phyloP scores from a whole-genome alignment of 1,139 yeast genomes.

The Cylindricascospora bacillispora region DNA sequence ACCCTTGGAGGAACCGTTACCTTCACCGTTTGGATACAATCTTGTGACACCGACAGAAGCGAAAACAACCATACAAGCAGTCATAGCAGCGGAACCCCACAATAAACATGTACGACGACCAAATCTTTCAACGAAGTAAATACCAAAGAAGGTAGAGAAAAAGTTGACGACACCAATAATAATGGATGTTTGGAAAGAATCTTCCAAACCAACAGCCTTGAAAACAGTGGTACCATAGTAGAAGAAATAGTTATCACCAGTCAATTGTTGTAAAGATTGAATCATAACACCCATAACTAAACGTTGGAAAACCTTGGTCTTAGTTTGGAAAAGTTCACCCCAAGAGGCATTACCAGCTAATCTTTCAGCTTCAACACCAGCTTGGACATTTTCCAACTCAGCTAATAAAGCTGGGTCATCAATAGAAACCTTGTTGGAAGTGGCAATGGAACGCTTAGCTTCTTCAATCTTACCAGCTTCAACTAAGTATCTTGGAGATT shows the following conservation, averaged over 20 bases:
- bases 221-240: slow-evolving; percentile 65
- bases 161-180: slow-evolving; percentile 64
- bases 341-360: slow-evolving; percentile 27
- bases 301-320: slow-evolving; percentile 39
- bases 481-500: slow-evolving; percentile 59
- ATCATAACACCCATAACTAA: slow-evolving; percentile 47
- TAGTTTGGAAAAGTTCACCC: slow-evolving; percentile 24
- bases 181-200: slow-evolving; percentile 60
- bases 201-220: slow-evolving; percentile 56
- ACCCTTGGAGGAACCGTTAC: slow-evolving; percentile 36
- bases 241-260: slow-evolving; percentile 68
- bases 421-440: slow-evolving; percentile 32
- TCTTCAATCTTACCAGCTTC: slow-evolving; percentile 38
- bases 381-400: slow-evolving; percentile 47
- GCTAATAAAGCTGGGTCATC: slow-evolving; percentile 35
- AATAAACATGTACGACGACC: slow-evolving; percentile 56
- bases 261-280: slow-evolving; percentile 58
- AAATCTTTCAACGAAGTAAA: slow-evolving; percentile 47
- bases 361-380: slow-evolving; percentile 40
- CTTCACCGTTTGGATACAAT: slow-evolving; percentile 40
- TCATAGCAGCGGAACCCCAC: slow-evolving; percentile 49
- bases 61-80: slow-evolving; percentile 45
- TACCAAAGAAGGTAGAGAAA: slow-evolving; percentile 52
- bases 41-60: slow-evolving; percentile 51
- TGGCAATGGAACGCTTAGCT: slow-evolving; percentile 38